Evolutionary conservation across 805 yeast species (phyloP), one percentile per base, ranked within the genome.

Genomic region (Jamesozyma hellenica): DNA sequence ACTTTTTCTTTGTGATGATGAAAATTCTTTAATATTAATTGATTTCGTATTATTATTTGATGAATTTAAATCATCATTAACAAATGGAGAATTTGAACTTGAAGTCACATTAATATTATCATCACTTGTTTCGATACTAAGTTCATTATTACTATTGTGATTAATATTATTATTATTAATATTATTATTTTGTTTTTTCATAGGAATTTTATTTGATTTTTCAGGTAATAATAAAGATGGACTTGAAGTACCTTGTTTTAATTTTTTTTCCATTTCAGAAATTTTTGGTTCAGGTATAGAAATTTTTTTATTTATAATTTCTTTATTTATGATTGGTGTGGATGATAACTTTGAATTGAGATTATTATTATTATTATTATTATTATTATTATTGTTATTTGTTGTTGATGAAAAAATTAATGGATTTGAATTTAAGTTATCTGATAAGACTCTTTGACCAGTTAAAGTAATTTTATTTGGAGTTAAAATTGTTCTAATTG

Each of bases 231-330:
- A 17, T 1, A 59, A 50, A 3, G 62, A 50, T 8, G 66, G 64
- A 38, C 68, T 54, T 44, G 68, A 57, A 13, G 61, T 62, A 12
- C 68, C 70, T 37, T 65, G 66, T 18, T 55, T 50, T 14, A 66
- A 50, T 32, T 58, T 60, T 32, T 58, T 64, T 42, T 63, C 68
- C 10, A 65, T 59, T 40, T 65, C 71, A 16, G 63, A 55, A 38
- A 66, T 50, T 46, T 58, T 64, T 16, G 71, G 70, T 44, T 66
- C 71, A 2, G 72, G 72, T 18, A 63, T 65, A 12, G 65, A 52
- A 17, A 67, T 49, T 66, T 64, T 66, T 12, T 71, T 71, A 2
- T 70, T 65, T 1, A 68, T 63, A 35, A 66, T 65, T 51, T 71
- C 60, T 36, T 63, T 45, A 14, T 53, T 46, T 7, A 48, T 37